Evolutionary conservation across 192 early-diverging fungal genomes (phyloP).

Genomic region (Coemansia pectinata): DNA sequence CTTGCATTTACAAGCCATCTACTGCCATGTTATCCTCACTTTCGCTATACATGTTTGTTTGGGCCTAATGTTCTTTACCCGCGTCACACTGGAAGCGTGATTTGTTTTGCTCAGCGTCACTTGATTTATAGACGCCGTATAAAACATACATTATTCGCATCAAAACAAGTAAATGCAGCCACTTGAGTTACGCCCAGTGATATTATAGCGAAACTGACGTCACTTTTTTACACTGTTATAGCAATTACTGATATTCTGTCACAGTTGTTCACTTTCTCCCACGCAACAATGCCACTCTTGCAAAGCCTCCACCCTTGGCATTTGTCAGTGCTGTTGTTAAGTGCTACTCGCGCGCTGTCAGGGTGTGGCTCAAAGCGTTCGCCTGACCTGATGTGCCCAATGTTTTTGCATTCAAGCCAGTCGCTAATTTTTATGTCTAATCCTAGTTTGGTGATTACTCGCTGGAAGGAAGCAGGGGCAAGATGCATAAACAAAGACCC

Average conservation of each 20-base stretch:
- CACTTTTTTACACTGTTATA: not conserved
- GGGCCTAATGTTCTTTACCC: not conserved
- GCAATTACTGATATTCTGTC: not conserved
- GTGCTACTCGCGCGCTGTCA: not conserved
- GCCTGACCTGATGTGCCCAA: conserved; percentile 3
- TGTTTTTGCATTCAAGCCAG: not conserved
- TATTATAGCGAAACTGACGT: not conserved
- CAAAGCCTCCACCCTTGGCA: not conserved
- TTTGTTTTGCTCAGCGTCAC: not conserved
- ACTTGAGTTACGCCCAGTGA: not conserved
- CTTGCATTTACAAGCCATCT: not conserved
- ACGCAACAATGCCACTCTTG: not conserved
- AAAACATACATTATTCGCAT: not conserved
- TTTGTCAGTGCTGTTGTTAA: not conserved
- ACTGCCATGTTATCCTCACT: not conserved
- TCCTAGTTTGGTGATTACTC: not conserved
- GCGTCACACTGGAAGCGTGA: not conserved
- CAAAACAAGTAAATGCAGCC: not conserved
- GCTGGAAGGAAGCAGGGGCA: no score
- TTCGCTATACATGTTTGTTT: not conserved
- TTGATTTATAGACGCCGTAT: not conserved
- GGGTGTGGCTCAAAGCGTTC: conserved; percentile 6
- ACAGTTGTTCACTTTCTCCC: not conserved
- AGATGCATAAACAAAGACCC: not conserved
- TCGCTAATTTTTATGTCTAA: not conserved